These are phyloP conservation scores for Teunomyces lycoperdinae DNA, from an alignment of 805 yeast genomes.

Conservation along the genomic window DNA sequence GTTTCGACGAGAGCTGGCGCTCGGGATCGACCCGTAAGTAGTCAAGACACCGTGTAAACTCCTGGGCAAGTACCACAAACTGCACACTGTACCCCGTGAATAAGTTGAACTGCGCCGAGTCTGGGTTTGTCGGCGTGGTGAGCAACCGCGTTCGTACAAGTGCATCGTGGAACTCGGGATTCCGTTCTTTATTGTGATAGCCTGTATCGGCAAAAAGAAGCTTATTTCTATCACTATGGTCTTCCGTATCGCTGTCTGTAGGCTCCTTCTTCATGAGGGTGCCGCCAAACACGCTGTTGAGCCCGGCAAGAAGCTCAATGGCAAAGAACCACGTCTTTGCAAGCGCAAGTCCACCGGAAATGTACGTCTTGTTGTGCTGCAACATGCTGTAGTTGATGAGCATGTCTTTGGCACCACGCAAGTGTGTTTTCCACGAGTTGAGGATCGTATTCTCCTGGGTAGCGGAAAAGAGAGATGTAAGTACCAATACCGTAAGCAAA, in stretches of 20 bases:
- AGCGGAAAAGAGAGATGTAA: slow-evolving; percentile 24
- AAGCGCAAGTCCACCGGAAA: slow-evolving; percentile 21
- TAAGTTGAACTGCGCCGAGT: slow-evolving; percentile 24
- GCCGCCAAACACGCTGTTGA: slow-evolving; percentile 16
- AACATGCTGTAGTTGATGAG: slow-evolving; percentile 17
- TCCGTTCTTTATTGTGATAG: slow-evolving; percentile 19
- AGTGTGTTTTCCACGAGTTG: slow-evolving; percentile 22
- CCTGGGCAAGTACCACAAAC: slow-evolving; percentile 24
- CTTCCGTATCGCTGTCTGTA: neutral
- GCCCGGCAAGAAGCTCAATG: slow-evolving; percentile 20
- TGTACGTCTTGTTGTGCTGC: slow-evolving; percentile 5
- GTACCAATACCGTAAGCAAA: slow-evolving; percentile 22
- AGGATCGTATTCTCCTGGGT: slow-evolving; percentile 10
- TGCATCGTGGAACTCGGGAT: slow-evolving; percentile 32
- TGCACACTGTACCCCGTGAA: slow-evolving; percentile 32
- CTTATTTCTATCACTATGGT: neutral
- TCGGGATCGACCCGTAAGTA: slow-evolving; percentile 15
- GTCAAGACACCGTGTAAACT: slow-evolving; percentile 23
- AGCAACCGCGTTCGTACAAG: slow-evolving; percentile 26
- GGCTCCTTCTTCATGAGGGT: slow-evolving; percentile 6
- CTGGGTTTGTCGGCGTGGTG: slow-evolving; percentile 9
- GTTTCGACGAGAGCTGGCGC: slow-evolving; percentile 15
- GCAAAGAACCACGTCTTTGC: slow-evolving; percentile 29
- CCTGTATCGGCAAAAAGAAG: slow-evolving; percentile 32
- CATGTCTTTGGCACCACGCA: slow-evolving; percentile 25